Percentiles rank a stretch among this genome's conserved stretches.
Evolutionary conservation across 768 basidiomycete genomes (phyloP).

Genomic region (Tricholoma bakamatsutake): DNA sequence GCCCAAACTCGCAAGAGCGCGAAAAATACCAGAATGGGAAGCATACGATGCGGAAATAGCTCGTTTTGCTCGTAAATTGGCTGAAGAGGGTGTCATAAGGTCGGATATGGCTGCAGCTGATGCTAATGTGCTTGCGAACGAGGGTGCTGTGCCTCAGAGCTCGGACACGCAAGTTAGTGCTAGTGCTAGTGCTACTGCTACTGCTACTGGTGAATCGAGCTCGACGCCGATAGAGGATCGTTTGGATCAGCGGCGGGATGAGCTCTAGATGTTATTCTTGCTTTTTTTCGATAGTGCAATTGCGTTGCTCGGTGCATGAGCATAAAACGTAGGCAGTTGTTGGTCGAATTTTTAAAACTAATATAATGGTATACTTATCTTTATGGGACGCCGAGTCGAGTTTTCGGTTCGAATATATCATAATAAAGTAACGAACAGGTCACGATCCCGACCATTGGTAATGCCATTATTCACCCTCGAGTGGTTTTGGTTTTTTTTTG

Average conservation of each 20-base stretch:
- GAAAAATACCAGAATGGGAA: conserved; percentile 98
- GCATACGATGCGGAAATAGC: conserved; percentile 90
- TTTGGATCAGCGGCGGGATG: not conserved
- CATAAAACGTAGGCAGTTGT: too few relatives aligned
- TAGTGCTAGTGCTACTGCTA: too few relatives aligned
- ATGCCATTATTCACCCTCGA: too few relatives aligned
- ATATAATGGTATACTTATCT: too few relatives aligned
- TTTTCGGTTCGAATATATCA: too few relatives aligned
- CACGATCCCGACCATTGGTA: too few relatives aligned
- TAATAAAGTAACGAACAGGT: too few relatives aligned
- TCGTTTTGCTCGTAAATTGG: conserved; percentile 66
- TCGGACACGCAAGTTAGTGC: not conserved
- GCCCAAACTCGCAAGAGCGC: conserved; percentile 87
- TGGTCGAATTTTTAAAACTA: too few relatives aligned
- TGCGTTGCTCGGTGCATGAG: not conserved
- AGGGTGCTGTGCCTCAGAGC: conserved; percentile 11
- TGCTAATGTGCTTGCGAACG: conserved; percentile 60
- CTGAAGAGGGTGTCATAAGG: conserved; percentile 62
- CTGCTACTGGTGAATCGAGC: not conserved
- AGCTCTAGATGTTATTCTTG: not conserved
- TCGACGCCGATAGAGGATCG: not conserved
- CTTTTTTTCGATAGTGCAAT: not conserved
- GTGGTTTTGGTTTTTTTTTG: too few relatives aligned
- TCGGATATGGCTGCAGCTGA: conserved; percentile 65
- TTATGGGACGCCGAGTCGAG: too few relatives aligned